Conservation (phyloP, 164 flowering plant genomes). For the Dillenia suffruticosa region DNA sequence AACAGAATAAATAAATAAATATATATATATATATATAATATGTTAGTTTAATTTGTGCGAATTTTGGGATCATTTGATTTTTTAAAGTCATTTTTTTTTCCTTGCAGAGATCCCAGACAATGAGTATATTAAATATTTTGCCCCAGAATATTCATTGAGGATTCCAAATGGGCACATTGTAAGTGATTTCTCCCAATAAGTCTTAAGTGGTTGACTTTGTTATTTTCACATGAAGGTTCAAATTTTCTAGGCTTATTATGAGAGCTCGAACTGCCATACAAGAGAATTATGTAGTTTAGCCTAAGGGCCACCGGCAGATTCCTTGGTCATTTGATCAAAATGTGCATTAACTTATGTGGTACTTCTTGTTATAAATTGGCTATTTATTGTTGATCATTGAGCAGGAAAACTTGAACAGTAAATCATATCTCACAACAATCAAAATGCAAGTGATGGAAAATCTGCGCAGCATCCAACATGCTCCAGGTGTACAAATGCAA, state of each 20-base stretch:
- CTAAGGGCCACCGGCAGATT: no score
- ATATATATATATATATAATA: no score
- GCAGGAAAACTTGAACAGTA: conserved; percentile 94
- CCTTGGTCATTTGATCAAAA: no score
- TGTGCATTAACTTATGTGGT: no score
- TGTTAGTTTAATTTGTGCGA: no score
- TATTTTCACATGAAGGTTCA: no score
- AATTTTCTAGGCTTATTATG: no score
- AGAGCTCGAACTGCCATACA: no score
- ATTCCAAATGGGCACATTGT: conserved; percentile 72
- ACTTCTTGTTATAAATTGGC: neutral
- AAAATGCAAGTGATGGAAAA: conserved; percentile 93
- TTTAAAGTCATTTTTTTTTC: neutral
- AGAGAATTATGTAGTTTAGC: no score
- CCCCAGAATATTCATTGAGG: conserved; percentile 75
- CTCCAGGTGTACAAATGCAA: conserved; percentile 97
- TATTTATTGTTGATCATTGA: conserved; percentile 14
- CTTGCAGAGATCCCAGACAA: conserved; percentile 95
- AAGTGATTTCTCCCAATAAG: conserved; percentile 21
- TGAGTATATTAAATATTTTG: conserved; percentile 85
- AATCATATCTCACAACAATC: conserved; percentile 82
- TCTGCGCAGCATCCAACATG: conserved; percentile 87
- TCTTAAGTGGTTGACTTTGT: no score
- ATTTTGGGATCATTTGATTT: neutral
- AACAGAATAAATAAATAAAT: no score